Percentiles rank a stretch among this genome's conserved stretches.
These are phyloP conservation scores for Leccinum sublutescens DNA, from an alignment of 768 basidiomycete genomes.

Conservation along the genomic window DNA sequence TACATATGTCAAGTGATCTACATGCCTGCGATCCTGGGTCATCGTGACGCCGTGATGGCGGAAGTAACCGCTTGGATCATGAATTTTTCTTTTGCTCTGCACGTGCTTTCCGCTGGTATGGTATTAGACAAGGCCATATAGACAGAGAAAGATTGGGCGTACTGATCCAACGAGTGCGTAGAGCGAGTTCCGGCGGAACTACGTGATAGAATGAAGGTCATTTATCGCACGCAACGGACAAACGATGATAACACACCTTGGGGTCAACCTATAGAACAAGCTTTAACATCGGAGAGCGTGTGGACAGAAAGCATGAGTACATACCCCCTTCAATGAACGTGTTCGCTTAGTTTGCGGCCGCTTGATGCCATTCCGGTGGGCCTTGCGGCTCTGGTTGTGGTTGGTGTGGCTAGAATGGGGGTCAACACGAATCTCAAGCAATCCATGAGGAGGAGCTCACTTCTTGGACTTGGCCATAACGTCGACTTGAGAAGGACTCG, in stretches of 20 bases:
- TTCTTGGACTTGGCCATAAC: constrained; percentile 99
- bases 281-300: constrained; percentile 1
- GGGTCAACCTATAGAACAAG: constrained; percentile 60
- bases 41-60: neutral
- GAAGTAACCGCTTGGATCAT: constrained; percentile 17
- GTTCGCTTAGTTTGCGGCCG: constrained; percentile 69
- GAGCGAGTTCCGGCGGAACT: constrained; percentile 86
- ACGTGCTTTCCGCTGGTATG: constrained; percentile 61
- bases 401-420: constrained; percentile 67
- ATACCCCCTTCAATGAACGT: constrained; percentile 87
- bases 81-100: constrained; percentile 55
- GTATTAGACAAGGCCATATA: neutral
- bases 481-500: constrained; percentile 16
- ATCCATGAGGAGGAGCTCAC: constrained; percentile 41
- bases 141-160: constrained; percentile 27
- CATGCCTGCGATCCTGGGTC: constrained; percentile 1
- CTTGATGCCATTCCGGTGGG: constrained; percentile 97
- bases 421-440: constrained; percentile 14
- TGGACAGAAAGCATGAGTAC: constrained; percentile 33
- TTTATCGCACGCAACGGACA: neutral
- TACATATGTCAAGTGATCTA: constrained; percentile 22
- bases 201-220: constrained; percentile 4
- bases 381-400: constrained; percentile 97
- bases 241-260: constrained; percentile 51
- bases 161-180: constrained; percentile 76